Conservation (phyloP, 2,329 filamentous ascomycete genomes). For the Davidsoniella virescens region DNA sequence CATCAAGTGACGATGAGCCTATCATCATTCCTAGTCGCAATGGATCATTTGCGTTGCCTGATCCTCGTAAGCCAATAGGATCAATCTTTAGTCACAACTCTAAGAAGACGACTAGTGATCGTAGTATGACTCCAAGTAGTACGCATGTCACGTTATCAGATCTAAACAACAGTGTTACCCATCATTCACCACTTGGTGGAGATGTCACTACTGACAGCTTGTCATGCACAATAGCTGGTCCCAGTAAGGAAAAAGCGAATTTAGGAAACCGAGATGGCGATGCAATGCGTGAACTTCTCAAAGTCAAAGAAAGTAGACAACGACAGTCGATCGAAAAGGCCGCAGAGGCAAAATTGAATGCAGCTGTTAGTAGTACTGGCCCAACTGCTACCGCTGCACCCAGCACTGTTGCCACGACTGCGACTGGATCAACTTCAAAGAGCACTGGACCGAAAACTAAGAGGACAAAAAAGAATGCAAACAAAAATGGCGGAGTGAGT, state of each 20-base stretch:
- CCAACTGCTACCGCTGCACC: too few relatives aligned
- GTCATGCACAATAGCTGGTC: too few relatives aligned
- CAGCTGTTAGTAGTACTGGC: too few relatives aligned
- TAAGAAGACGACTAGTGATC: slow-evolving; percentile 33
- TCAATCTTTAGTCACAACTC: slow-evolving; percentile 28
- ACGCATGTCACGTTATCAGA: slow-evolving; percentile 19
- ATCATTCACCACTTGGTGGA: slow-evolving; percentile 19
- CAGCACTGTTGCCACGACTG: too few relatives aligned
- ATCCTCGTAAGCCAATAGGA: slow-evolving; percentile 33
- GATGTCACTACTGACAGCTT: not conserved
- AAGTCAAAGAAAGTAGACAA: slow-evolving; percentile 36
- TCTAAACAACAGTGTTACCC: too few relatives aligned
- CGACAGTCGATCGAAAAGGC: slow-evolving; percentile 20
- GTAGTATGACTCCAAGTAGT: slow-evolving; percentile 26
- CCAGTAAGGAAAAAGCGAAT: not conserved
- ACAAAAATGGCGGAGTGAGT: too few relatives aligned
- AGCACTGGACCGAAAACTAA: too few relatives aligned
- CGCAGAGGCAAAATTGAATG: not conserved
- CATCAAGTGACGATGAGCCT: slow-evolving; percentile 46
- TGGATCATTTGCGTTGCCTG: slow-evolving; percentile 36
- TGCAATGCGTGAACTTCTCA: slow-evolving; percentile 43
- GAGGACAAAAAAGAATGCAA: too few relatives aligned
- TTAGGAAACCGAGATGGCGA: slow-evolving; percentile 29
- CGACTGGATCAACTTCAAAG: too few relatives aligned
- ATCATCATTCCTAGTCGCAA: slow-evolving; percentile 48